Percentiles rank a stretch among this genome's conserved stretches.
phyloP scores from a whole-genome alignment of 164 flowering plant species.

The Pachysandra terminalis region DNA sequence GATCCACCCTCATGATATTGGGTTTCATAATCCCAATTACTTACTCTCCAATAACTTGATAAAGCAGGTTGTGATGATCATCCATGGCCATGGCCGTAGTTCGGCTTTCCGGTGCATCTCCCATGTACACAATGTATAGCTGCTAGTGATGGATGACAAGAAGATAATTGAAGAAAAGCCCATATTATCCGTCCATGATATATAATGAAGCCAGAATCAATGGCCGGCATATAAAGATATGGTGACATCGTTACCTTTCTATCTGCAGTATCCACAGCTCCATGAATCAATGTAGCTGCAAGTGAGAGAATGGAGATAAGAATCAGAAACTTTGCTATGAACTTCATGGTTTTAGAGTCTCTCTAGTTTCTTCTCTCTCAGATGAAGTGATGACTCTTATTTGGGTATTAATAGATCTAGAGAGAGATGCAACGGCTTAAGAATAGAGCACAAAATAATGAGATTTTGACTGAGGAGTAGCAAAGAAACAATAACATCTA shows the following conservation, averaged over 20 bases:
- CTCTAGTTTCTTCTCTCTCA: too few relatives aligned
- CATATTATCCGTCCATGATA: too few relatives aligned
- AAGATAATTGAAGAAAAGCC: too few relatives aligned
- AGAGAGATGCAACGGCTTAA: not conserved
- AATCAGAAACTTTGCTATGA: not conserved
- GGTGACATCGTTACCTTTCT: constrained; percentile 28
- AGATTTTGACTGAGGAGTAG: too few relatives aligned
- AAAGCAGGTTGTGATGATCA: constrained; percentile 5
- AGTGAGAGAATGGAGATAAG: constrained; percentile 6
- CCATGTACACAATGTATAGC: constrained; percentile 12
- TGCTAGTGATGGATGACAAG: not conserved
- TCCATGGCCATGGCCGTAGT: not conserved
- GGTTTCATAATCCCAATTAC: not conserved
- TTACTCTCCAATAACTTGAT: constrained; percentile 8
- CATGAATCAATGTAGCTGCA: constrained; percentile 16
- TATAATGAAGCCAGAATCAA: too few relatives aligned
- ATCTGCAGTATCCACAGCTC: constrained; percentile 11
- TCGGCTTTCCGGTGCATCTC: not conserved
- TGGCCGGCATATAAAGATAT: too few relatives aligned
- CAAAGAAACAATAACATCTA: too few relatives aligned
- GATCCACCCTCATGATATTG: too few relatives aligned
- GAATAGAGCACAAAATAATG: too few relatives aligned
- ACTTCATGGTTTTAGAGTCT: not conserved
- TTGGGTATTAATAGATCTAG: too few relatives aligned
- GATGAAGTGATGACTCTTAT: not conserved